phyloP scores from a whole-genome alignment of 140 eudicot species.

The Bidens hawaiensis region DNA sequence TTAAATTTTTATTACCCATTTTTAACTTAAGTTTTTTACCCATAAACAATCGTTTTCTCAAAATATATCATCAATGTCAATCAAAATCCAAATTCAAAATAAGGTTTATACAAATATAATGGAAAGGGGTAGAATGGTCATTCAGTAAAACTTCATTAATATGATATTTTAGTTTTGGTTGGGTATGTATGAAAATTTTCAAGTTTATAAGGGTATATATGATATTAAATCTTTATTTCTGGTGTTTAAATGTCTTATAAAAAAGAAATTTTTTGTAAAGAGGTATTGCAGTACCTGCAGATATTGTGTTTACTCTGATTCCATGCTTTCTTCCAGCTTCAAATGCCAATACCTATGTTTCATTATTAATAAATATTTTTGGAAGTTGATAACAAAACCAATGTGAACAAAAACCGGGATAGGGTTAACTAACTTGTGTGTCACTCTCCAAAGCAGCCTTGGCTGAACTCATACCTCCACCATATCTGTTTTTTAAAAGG shows the following conservation, averaged over 20 bases:
- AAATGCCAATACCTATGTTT: conserved; percentile 65
- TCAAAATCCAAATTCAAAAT: too few species aligned
- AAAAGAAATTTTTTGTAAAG: neutral
- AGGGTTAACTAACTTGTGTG: conserved; percentile 45
- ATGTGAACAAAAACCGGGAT: neutral
- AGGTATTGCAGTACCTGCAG: conserved; percentile 56
- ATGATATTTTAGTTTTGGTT: too few species aligned
- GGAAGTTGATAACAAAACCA: neutral
- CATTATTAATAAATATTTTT: neutral
- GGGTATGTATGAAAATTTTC: too few species aligned
- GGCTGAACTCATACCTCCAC: conserved; percentile 99
- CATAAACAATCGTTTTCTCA: too few species aligned
- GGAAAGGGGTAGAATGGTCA: too few species aligned
- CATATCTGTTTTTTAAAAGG: conserved; percentile 48
- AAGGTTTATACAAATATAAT: too few species aligned
- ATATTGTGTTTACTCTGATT: conserved; percentile 82
- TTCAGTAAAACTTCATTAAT: too few species aligned
- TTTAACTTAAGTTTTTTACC: too few species aligned
- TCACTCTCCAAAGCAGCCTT: conserved; percentile 95
- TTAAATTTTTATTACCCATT: too few species aligned
- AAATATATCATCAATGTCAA: too few species aligned
- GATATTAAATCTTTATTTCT: too few species aligned
- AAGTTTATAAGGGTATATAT: too few species aligned
- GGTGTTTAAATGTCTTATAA: neutral
- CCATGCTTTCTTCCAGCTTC: conserved; percentile 78